Base-by-base conservation (phyloP, 192 early-diverging fungal species). In the Entomortierella parvispora region DNA sequence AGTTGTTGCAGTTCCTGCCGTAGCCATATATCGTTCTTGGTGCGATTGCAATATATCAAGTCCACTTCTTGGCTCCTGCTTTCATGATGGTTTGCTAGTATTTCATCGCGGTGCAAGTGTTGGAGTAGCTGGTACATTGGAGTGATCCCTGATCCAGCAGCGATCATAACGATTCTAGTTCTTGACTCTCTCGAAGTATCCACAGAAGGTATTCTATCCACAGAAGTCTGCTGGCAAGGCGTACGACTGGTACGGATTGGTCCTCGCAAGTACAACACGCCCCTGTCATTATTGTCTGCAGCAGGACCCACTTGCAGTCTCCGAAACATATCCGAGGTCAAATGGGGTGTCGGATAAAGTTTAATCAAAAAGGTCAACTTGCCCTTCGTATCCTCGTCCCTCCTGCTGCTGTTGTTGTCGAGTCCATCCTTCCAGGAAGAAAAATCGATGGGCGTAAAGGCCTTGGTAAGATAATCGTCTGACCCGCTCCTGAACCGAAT, bases 101-200 rank as follows among this genome's bases (percentile, higher is more conserved):
- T 5, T 40, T 59, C 50, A 26, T 65, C 47, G 9, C 26, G 58
- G 14, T 56, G 64, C 14, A 66, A 7, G 3, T 48, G 40, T 23
- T 44, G 58, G 2, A 76, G 22, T 14, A 76, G n/a, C 29, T 76
- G 71, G 47, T 76, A 76, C 71, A 76, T 76, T 32, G 71, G 71
- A 2, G 71, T 76, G 48, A 76, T 67, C 43, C 71, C 71, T 0
- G 71, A 76, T 20, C 71, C 71, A 0, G 71, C 71, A 1, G 71
- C 71, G 33, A 76, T 76, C 71, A 76, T 67, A 25, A 76, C 71
- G 61, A 37, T 54, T 65, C 29, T 18, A 3, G 56, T 20, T 74
- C 71, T 2, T 32, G 54, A n/a, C 26, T 56, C 31, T 25, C n/a
- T 15, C 9, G 6, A n/a, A n/a, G n/a, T n/a, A n/a, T n/a, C n/a